Base-by-base conservation (phyloP, 208 protist species). In the Leishmania aethiopica region DNA sequence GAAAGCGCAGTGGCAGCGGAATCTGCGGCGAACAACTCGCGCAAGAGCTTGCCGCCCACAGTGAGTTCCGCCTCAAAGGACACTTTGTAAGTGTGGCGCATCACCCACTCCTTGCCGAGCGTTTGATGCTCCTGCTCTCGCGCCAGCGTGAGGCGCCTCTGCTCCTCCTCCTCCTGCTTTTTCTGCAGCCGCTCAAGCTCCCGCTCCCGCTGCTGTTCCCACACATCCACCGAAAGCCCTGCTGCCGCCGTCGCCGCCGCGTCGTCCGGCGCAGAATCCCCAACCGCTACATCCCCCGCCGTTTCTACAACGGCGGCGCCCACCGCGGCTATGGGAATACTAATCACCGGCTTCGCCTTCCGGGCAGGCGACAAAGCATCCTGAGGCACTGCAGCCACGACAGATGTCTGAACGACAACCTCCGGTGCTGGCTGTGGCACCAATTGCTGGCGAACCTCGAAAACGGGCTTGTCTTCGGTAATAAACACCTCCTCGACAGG, bases 161-260 rank as follows among this genome's bases (percentile, higher is more conserved):
- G 82, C 90, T 96, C 93, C 37, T 89, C 83, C 55, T 90, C 91
- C 53, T 93, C 86, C 67, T 93, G 90, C 73, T 82, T 86, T 47
- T 86, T 82, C 51, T 92, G 92, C 53, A 97, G 76, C 28, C 91
- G 84, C 55, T 90, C 89, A 62, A 98, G 78, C 83, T 98, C 93
- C 64, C 86, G 81, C 74, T 98, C 92, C 37, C 95, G 92, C 79
- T 97, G 95, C 69, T 91, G 85, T 85, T 96, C 93, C 93, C 95
- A 98, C 8, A 83, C 80, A 82, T 97, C 93, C 5, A 97, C 93
- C 8, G 94, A 96, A 40, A 96, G 75, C 37, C 35, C 57, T 57
- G n/a, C 35, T n/a, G 28, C 8, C 35, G 35, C n/a, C 19, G 6
- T 55, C 47, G 71, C 47, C 7, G 7, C 71, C 49, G 49, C 73